Conservation (phyloP, 2,329 filamentous ascomycete genomes). For the Nigrospora oryzae region DNA sequence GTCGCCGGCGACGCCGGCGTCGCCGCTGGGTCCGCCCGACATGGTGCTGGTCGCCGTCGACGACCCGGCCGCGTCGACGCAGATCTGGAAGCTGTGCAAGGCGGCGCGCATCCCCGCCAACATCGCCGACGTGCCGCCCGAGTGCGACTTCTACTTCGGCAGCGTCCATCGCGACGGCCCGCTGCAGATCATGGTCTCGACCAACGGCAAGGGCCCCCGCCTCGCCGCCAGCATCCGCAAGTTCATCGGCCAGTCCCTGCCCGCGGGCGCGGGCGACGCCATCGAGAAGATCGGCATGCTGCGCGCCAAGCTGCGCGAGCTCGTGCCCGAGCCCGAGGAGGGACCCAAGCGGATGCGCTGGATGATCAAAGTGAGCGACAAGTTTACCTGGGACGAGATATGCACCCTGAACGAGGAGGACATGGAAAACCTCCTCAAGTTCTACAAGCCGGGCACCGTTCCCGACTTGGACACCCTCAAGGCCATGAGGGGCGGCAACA, state of each 20-base stretch:
- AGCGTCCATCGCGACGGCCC: constrained; percentile 92
- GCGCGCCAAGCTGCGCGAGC: constrained; percentile 66
- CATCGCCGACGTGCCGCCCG: constrained; percentile 91
- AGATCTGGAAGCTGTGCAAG: constrained; percentile 92
- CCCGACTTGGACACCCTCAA: constrained; percentile 47
- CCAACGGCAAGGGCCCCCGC: constrained; percentile 91
- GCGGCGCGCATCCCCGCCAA: constrained; percentile 78
- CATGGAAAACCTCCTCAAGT: constrained; percentile 75
- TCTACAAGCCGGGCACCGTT: constrained; percentile 53
- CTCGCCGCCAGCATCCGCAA: constrained; percentile 79
- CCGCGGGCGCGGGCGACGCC: constrained; percentile 72
- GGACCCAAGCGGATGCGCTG: constrained; percentile 87
- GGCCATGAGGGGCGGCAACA: constrained; percentile 38
- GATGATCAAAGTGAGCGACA: constrained; percentile 89
- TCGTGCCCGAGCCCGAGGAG: constrained; percentile 65
- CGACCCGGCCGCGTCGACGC: constrained; percentile 81
- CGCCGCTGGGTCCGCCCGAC: constrained; percentile 30
- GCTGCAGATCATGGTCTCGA: constrained; percentile 96
- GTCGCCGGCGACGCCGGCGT: neutral
- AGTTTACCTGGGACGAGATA: constrained; percentile 77
- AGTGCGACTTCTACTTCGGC: constrained; percentile 99
- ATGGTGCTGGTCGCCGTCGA: constrained; percentile 95
- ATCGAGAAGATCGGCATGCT: constrained; percentile 78
- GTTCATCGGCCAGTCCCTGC: constrained; percentile 70
- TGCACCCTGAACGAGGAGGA: constrained; percentile 74